phyloP scores from a whole-genome alignment of 164 flowering plant genomes.

The Magnolia changhungtana region DNA sequence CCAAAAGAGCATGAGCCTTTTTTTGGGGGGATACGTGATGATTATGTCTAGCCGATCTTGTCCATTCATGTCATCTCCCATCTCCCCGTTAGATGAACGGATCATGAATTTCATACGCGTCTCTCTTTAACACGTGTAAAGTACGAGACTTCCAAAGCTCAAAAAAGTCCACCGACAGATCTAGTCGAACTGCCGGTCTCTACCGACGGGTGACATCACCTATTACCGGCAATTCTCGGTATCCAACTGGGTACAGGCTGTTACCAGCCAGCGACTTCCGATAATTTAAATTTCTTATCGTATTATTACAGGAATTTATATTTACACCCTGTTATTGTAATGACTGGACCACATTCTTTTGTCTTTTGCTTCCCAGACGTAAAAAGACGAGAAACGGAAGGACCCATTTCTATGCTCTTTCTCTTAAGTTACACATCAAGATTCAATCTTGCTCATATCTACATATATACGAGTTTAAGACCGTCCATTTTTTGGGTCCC shows the following conservation, averaged over 20 bases:
- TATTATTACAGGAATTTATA: not conserved
- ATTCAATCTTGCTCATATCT: not conserved
- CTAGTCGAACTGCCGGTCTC: not conserved
- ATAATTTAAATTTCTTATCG: not conserved
- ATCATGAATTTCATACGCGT: not conserved
- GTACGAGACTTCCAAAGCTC: not conserved
- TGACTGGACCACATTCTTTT: not conserved
- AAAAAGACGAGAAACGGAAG: not conserved
- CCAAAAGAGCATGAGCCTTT: no score
- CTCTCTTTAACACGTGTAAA: not conserved
- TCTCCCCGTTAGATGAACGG: not conserved
- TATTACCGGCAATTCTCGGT: slow-evolving; percentile 24
- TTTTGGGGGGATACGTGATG: no score
- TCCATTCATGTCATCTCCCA: no score
- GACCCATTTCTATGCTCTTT: not conserved
- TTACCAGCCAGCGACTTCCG: slow-evolving; percentile 13
- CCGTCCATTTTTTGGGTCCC: not conserved
- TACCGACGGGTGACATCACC: not conserved
- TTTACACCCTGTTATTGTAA: not conserved
- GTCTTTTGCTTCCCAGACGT: not conserved
- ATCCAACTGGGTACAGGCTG: slow-evolving; percentile 27
- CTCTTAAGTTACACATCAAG: no score
- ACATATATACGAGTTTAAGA: not conserved
- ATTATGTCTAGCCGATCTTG: no score
- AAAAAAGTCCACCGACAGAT: slow-evolving; percentile 34